Base-by-base conservation (phyloP, 371 early-diverging fungal species). In the Rhizopus sp. region DNA sequence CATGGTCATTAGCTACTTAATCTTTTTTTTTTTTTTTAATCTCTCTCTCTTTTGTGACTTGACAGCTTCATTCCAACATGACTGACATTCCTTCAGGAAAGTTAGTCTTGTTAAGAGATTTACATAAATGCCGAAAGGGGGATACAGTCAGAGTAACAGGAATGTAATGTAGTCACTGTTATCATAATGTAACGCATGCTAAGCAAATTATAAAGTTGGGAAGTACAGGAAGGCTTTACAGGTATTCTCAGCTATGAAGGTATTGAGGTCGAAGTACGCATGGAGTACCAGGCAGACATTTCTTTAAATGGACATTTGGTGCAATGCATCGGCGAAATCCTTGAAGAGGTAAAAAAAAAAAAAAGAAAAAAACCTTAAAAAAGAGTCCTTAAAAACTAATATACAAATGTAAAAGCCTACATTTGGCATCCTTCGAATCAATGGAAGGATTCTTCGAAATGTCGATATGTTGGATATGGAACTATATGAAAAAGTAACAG, bases 81-180 rank as follows among this genome's bases (percentile, higher is more conserved):
- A 42, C 50, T 31, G 30, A 39, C 13, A 47, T 62, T 9, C 54
- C 59, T 16, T 51, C 55, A 33, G 59, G 58, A 30, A 59, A 39
- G 55, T n/a, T 64, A 41, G 50, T 59, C 8, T 50, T 55, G 5
- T 50, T 64, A 7, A 55, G 53, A 40, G 50, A 64, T 39, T 4
- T 59, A 30, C 2, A 32, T 2, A 31, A 55, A 2, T 55, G 52
- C 34, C 16, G 39, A 31, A 16, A 15, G 40, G 59, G 55, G 12
- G 64, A 64, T n/a, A 55, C 64, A 23, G 46, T 64, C 10, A 50
- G 64, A 45, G 13, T 64, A 7, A 59, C 59, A 38, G 64, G 64
- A 44, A 17, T 55, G 64, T 64, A 64, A 58, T 17, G 17, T 15
- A 12, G 34, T 32, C 13, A 32, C n/a, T n/a, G 5, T 49, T 49